Evolutionary conservation across 2,329 filamentous ascomycete genomes (phyloP).

Genomic region (Dichotomopilus funicola): DNA sequence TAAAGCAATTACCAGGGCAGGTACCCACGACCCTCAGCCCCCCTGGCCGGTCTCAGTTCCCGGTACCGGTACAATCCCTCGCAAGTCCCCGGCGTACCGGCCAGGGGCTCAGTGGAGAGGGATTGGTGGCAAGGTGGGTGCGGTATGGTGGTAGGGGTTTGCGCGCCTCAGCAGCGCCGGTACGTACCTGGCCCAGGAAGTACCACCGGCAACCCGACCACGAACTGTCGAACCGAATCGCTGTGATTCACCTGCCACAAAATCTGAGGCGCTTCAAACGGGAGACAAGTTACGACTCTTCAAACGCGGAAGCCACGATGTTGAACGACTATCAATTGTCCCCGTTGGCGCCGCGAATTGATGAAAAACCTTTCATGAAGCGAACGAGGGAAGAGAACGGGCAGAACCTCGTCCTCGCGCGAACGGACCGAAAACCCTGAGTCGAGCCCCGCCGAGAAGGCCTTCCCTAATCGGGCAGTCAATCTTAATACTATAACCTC

Average conservation of each 20-base stretch:
- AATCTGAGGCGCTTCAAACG: background rate
- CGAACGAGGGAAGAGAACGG: background rate
- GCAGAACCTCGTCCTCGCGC: slow-evolving; percentile 5
- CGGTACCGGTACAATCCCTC: slow-evolving; percentile 24
- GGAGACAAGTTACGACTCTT: background rate
- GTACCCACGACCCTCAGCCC: slow-evolving; percentile 18
- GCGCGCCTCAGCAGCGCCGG: slow-evolving; percentile 8
- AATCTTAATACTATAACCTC: background rate
- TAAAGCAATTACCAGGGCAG: slow-evolving; percentile 21
- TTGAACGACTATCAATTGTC: background rate
- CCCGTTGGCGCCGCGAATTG: no score
- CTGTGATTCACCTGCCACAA: no score
- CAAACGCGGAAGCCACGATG: background rate
- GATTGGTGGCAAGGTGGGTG: slow-evolving; percentile 15
- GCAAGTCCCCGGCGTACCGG: slow-evolving; percentile 21
- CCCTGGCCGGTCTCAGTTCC: slow-evolving; percentile 19
- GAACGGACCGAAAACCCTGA: slow-evolving; percentile 20
- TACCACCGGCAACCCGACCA: background rate
- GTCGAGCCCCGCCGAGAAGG: slow-evolving; percentile 1
- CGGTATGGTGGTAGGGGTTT: slow-evolving; percentile 11
- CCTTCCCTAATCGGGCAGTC: slow-evolving; percentile 13
- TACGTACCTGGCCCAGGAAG: slow-evolving; percentile 7
- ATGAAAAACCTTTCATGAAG: no score
- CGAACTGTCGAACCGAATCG: no score
- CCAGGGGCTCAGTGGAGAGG: slow-evolving; percentile 14